These are phyloP conservation scores for Millerago galiae DNA, from an alignment of 805 yeast species.

Conservation along the genomic window DNA sequence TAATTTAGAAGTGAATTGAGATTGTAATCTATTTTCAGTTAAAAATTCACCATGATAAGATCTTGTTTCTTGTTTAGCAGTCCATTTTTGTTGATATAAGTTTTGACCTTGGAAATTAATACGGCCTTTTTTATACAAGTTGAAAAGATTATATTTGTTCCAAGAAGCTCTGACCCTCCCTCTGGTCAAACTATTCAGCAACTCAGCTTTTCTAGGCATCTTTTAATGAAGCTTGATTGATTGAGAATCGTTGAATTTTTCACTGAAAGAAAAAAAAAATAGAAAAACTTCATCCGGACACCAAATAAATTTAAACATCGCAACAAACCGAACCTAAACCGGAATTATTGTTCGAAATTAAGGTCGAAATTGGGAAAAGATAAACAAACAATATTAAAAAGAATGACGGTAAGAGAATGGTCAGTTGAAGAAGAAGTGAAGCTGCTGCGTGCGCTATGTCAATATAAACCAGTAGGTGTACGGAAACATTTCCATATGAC, in stretches of 20 bases:
- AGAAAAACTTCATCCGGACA: constrained; percentile 1
- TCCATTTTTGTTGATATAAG: constrained; percentile 89
- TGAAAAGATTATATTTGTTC: constrained; percentile 89
- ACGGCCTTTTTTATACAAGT: constrained; percentile 67
- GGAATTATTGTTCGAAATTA: no score
- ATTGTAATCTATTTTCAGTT: constrained; percentile 77
- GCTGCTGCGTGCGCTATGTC: constrained; percentile 55
- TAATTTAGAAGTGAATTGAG: constrained; percentile 58
- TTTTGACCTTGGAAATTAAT: constrained; percentile 52
- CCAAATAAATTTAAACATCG: background rate
- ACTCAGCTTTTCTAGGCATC: constrained; percentile 60
- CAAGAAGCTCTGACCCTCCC: constrained; percentile 82
- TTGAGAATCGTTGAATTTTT: background rate
- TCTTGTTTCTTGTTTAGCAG: constrained; percentile 85
- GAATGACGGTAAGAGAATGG: constrained; percentile 36
- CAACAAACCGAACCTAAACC: no score
- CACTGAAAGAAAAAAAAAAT: background rate
- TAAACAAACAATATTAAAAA: no score
- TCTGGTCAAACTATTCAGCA: constrained; percentile 51
- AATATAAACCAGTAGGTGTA: constrained; percentile 61
- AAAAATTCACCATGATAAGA: constrained; percentile 94
- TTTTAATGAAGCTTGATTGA: no score
- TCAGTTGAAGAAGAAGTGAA: constrained; percentile 53
- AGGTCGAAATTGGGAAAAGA: no score
- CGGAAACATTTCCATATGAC: constrained; percentile 32